Evolutionary conservation across 1,284 basidiomycete species (phyloP).

Genomic region (Boletus semigastroideus): DNA sequence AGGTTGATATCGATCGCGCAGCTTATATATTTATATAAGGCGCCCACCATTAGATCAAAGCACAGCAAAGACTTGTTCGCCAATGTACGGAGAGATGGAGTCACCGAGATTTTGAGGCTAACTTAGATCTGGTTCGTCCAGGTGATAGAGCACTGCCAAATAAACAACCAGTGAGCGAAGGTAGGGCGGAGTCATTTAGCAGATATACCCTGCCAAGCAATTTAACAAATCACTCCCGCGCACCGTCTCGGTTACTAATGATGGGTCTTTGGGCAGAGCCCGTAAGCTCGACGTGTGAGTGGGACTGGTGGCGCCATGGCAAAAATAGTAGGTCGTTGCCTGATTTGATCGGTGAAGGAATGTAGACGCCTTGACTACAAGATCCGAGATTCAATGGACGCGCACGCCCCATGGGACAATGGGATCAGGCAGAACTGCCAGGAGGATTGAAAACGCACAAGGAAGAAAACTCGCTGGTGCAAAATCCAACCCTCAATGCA

Average conservation of each 20-base stretch:
- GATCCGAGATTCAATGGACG: not conserved
- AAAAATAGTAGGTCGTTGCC: not conserved
- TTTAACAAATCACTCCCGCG: not conserved
- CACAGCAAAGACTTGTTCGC: conserved; percentile 19
- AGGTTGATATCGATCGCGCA: not conserved
- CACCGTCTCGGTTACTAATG: not conserved
- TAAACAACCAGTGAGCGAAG: not conserved
- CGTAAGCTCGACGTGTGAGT: conserved; percentile 2
- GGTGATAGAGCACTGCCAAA: not conserved
- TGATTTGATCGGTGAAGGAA: conserved; percentile 2
- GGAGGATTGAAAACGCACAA: not conserved
- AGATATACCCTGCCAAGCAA: not conserved
- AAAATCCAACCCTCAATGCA: not conserved
- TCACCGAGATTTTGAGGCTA: conserved; percentile 1
- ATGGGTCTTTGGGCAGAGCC: conserved; percentile 7
- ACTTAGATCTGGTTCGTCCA: not conserved
- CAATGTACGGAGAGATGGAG: conserved; percentile 2
- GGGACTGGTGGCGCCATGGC: conserved; percentile 13
- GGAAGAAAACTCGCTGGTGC: not conserved
- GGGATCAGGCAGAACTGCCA: not conserved
- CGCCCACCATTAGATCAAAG: conserved; percentile 15
- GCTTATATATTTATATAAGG: conserved; percentile 25
- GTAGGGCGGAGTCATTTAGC: not conserved
- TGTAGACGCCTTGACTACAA: conserved; percentile 18
- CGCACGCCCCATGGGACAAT: not conserved